Percentiles rank a stretch among this genome's conserved stretches.
Conservation (phyloP, 139 green algal species). For the Microglena sp. region DNA sequence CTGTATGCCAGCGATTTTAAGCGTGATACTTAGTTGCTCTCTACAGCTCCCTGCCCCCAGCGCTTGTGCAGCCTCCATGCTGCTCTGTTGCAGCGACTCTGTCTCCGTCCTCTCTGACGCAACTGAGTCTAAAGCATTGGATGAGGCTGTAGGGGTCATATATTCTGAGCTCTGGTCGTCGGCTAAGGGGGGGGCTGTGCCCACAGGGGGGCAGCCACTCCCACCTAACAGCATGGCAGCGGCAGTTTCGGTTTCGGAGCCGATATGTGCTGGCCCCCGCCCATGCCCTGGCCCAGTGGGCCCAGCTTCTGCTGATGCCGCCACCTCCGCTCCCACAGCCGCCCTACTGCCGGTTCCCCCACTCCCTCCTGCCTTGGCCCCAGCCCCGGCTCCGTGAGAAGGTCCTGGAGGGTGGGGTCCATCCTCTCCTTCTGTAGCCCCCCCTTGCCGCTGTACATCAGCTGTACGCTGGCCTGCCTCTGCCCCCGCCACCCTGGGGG, state of each 20-base stretch:
- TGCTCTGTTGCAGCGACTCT: too few relatives aligned
- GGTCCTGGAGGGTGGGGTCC: too few relatives aligned
- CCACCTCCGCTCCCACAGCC: background rate
- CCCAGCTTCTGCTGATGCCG: slow-evolving; percentile 16
- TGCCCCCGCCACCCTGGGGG: background rate
- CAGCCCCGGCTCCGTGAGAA: too few relatives aligned
- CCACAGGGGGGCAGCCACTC: too few relatives aligned
- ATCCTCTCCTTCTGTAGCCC: background rate
- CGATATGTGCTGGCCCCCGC: too few relatives aligned
- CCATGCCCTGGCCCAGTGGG: background rate
- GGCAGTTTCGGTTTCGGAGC: too few relatives aligned
- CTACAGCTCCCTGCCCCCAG: background rate
- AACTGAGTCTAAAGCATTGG: too few relatives aligned
- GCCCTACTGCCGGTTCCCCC: background rate
- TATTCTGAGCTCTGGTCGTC: too few relatives aligned
- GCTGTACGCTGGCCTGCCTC: background rate
- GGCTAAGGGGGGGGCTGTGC: too few relatives aligned
- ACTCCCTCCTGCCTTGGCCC: background rate
- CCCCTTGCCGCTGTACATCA: background rate
- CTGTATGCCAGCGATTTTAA: slow-evolving; percentile 95
- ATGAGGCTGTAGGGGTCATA: too few relatives aligned
- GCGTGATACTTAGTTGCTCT: slow-evolving; percentile 31
- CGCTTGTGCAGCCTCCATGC: background rate
- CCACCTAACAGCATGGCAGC: too few relatives aligned
- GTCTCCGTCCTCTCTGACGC: too few relatives aligned